These are phyloP conservation scores for Populus hybrid DNA, from an alignment of 441 rosid genomes.

Conservation along the genomic window DNA sequence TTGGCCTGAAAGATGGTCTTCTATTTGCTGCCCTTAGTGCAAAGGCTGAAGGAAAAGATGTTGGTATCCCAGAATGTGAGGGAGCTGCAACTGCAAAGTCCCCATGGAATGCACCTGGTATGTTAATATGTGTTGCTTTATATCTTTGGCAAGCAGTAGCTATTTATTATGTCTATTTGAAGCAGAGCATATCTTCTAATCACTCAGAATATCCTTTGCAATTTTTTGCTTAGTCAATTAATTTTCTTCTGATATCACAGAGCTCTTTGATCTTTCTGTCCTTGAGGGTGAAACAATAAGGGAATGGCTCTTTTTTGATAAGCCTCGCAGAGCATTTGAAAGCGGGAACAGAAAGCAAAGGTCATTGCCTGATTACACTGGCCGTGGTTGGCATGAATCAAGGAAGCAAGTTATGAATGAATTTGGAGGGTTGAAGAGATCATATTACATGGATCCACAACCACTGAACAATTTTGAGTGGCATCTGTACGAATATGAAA, in stretches of 20 bases:
- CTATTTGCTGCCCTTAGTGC: slow-evolving; percentile 89
- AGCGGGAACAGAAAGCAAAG: slow-evolving; percentile 99
- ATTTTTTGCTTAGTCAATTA: slow-evolving; percentile 4
- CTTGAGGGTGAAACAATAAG: slow-evolving; percentile 89
- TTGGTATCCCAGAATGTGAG: slow-evolving; percentile 94
- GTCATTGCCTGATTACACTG: slow-evolving; percentile 91
- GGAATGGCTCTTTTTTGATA: slow-evolving; percentile 99
- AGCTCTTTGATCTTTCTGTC: slow-evolving; percentile 88
- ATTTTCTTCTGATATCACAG: slow-evolving; percentile 43
- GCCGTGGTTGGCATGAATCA: slow-evolving; percentile 99
- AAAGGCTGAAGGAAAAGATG: slow-evolving; percentile 85
- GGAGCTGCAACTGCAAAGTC: slow-evolving; percentile 99
- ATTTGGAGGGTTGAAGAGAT: slow-evolving; percentile 91
- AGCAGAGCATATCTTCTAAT: slow-evolving; percentile 9
- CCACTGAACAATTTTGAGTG: slow-evolving; percentile 85
- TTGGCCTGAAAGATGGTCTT: slow-evolving; percentile 81
- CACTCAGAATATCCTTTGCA: not conserved
- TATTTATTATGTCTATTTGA: slow-evolving; percentile 1
- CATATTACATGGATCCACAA: slow-evolving; percentile 99
- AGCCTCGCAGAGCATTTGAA: slow-evolving; percentile 98
- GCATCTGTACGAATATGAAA: slow-evolving; percentile 98
- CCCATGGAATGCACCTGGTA: slow-evolving; percentile 99
- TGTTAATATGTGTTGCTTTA: slow-evolving; percentile 16
- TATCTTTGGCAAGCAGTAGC: slow-evolving; percentile 9
- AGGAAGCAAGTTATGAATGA: slow-evolving; percentile 97